Percentiles rank a stretch among this genome's conserved stretches.
phyloP scores from a whole-genome alignment of 2,329 filamentous ascomycete species.

The Amesomyces nigricolor region DNA sequence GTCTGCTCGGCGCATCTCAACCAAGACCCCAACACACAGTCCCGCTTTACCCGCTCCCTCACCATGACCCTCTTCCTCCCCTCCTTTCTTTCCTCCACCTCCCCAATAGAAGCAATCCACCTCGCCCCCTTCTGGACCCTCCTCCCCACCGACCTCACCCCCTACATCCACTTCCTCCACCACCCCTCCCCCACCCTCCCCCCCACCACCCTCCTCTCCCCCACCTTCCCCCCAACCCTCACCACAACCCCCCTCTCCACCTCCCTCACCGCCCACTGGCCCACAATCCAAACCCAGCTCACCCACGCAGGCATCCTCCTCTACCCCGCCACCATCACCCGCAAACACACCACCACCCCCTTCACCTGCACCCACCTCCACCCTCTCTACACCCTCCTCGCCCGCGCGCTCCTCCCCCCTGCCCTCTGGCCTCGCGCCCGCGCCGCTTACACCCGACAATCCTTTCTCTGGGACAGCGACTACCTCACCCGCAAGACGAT shows the following conservation, averaged over 20 bases:
- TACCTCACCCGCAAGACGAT: neutral
- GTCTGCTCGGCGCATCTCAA: neutral
- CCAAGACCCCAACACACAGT: neutral
- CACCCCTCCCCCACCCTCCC: neutral
- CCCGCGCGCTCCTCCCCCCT: neutral
- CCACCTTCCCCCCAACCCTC: too few relatives aligned
- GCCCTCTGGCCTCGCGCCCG: neutral
- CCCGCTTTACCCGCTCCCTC: neutral
- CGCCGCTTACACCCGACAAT: neutral
- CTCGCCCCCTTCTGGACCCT: constrained; percentile 2
- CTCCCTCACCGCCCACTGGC: neutral
- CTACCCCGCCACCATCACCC: neutral
- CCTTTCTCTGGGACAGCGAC: neutral
- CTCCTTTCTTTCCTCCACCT: neutral
- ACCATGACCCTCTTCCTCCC: neutral
- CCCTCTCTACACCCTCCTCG: neutral
- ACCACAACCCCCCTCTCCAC: neutral
- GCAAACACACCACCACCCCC: neutral
- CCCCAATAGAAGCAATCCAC: neutral
- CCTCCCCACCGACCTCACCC: neutral
- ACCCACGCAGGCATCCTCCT: neutral
- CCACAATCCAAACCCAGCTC: neutral
- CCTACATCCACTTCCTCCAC: neutral
- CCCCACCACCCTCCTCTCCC: too few relatives aligned
- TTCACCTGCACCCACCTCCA: neutral